These are phyloP conservation scores for Diversispora epigaea DNA, from an alignment of 192 early-diverging fungal genomes.

Conservation along the genomic window DNA sequence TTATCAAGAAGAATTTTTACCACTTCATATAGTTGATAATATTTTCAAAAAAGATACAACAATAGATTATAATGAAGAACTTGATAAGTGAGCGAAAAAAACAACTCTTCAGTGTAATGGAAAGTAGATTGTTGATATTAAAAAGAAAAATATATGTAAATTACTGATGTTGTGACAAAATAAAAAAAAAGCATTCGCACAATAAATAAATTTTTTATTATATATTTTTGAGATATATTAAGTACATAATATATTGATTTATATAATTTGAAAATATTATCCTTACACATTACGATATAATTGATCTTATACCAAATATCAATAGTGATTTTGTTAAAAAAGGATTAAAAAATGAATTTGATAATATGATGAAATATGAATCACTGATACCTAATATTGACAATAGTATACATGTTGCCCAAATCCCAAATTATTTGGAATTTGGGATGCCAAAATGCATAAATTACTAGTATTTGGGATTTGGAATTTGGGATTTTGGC, in stretches of 20 bases:
- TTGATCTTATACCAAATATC: constrained; percentile 2
- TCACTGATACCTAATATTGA: constrained; percentile 11
- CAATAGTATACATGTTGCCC: too few species aligned
- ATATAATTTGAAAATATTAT: constrained; percentile 20
- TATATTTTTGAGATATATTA: constrained; percentile 22
- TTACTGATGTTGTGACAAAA: constrained; percentile 18
- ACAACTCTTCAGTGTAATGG: constrained; percentile 30
- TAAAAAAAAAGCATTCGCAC: constrained; percentile 17
- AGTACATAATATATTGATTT: constrained; percentile 7
- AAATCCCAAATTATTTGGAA: too few species aligned
- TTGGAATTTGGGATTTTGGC: too few species aligned
- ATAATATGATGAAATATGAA: constrained; percentile 11
- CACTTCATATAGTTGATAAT: not conserved
- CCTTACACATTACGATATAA: constrained; percentile 16
- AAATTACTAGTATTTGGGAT: too few species aligned
- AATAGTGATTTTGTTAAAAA: constrained; percentile 24
- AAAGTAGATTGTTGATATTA: constrained; percentile 25
- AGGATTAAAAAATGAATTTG: constrained; percentile 5
- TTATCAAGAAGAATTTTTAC: not conserved
- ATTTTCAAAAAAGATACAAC: constrained; percentile 2
- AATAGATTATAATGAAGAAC: constrained; percentile 16
- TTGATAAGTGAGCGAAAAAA: constrained; percentile 19
- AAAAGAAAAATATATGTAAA: constrained; percentile 21
- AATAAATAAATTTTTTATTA: constrained; percentile 18
- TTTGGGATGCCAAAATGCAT: too few species aligned